Conservation (phyloP, 1,284 basidiomycete genomes). For the Tilletia walkeri region DNA sequence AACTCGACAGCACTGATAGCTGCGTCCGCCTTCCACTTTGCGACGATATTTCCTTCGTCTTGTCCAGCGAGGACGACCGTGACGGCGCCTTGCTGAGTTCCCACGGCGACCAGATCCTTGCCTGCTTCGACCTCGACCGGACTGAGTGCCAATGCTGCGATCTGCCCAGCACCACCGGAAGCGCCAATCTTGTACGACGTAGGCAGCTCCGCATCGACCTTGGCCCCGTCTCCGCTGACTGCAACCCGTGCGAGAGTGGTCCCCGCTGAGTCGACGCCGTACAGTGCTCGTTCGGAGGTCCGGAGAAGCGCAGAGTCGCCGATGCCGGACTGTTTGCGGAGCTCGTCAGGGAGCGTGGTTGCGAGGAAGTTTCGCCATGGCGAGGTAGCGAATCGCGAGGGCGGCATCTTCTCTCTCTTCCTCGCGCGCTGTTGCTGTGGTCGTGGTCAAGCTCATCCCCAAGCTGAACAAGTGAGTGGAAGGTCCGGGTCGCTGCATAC, state of each 20-base stretch:
- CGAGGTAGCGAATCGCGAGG: conserved; percentile 12
- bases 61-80: background rate
- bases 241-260: background rate
- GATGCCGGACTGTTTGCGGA: conserved; percentile 7
- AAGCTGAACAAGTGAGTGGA: too few relatives aligned
- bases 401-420: conserved; percentile 10
- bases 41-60: background rate
- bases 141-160: conserved; percentile 1
- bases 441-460: too few relatives aligned
- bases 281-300: background rate
- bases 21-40: background rate
- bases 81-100: conserved; percentile 7
- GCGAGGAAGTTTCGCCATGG: conserved; percentile 13
- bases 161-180: background rate
- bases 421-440: too few relatives aligned
- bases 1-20: background rate
- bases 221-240: background rate
- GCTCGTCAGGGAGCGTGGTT: background rate
- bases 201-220: background rate
- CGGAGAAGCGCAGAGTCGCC: background rate
- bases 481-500: too few relatives aligned
- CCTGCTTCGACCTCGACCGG: background rate
- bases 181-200: conserved; percentile 4
- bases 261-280: conserved; percentile 12
- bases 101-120: conserved; percentile 5